Evolutionary conservation across 2,329 filamentous ascomycete species (phyloP), one percentile per base, ranked within the genome.

Genomic region (Metarhizium guizhouense): DNA sequence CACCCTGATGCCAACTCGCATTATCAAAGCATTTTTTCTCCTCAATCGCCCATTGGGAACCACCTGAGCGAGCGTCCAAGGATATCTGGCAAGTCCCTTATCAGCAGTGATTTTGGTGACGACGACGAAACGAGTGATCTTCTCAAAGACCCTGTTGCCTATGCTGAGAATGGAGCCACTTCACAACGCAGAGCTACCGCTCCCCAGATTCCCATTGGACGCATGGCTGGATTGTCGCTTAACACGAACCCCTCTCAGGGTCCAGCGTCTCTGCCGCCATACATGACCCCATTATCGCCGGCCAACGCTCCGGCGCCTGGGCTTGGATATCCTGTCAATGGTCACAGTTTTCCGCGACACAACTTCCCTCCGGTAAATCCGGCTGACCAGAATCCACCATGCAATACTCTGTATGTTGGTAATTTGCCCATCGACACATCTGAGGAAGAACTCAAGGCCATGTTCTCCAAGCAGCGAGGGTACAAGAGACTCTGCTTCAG

Each of bases 341-440:
- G 74, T 54, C 74, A 79, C 61, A 78, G 82, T 57, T 87, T 81
- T 62, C 77, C 74, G 60, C 80, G 77, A 64, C 83, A 84, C 59
- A 86, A 83, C 61, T 88, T 90, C 59, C 93, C 93, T 14, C 87
- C 92, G 0, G 88, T 90, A 58, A 97, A 97, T 62, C 93, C 92
- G 0, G 92, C 93, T 13, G 93, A 99, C 66, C 89, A 96, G 71
- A 96, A 97, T 64, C 93, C 93, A 1, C 94, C 94, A 0, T 97
- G 94, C 79, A 97, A 99, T 68, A 99, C 94, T 0, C 79, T 99
- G 6, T 97, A 99, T 66, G 93, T 99, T 20, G 93, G 94, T n/a
- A 97, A 99, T 65, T 76, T 99, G 47, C 94, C 93, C 0, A 83
- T 92, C 56, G 89, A 96, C 67, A 95, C 92, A 0, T 93, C 89